Base-by-base conservation (phyloP, 2,329 filamentous ascomycete species). In the Huntiella savannae region DNA sequence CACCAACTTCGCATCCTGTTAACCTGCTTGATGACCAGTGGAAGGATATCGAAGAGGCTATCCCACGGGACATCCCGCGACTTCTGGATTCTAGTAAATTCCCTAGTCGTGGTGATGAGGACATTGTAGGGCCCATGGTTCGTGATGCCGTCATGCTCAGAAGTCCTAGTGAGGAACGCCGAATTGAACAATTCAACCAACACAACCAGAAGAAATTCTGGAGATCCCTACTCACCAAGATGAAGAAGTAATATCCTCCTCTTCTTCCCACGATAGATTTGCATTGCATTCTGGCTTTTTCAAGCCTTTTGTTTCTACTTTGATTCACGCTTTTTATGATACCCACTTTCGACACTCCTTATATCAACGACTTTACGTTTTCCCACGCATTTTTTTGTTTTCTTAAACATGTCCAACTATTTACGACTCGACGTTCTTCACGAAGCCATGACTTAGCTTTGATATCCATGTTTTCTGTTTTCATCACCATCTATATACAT, bases 111-210 rank as follows among this genome's bases (percentile, higher is more conserved):
- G 86, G 86, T 45, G 86, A 94, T 55, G 80, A 87, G 55, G 87
- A 93, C 60, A 92, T 95, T 58, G 85, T 95, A 39, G 87, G 87
- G 1, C 87, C 87, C 5, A 94, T 95, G 87, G 75, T 77, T 54
- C 71, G 72, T 10, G 70, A 73, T 53, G 64, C 65, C 35, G 62
- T 66, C 51, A 75, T 75, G 70, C 59, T 61, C 28, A 62, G 67
- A 40, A 60, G 62, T 11, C 58, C 58, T 40, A 64, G 61, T 48
- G 66, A 69, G 39, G 64, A 66, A 52, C 62, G 62, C 52, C 65
- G 62, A 51, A 38, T 47, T 33, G 40, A 43, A 33, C 40, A 43
- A 12, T 33, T 43, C n/a, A 16, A 13, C 10, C n/a, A 43, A 16
- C 33, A 44, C 1, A 34, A 40, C 6, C 55, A 61, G 13, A 57